Evolutionary conservation across 257 asterid genomes (phyloP).

Genomic region (Nicotiana tomentosiformis): DNA sequence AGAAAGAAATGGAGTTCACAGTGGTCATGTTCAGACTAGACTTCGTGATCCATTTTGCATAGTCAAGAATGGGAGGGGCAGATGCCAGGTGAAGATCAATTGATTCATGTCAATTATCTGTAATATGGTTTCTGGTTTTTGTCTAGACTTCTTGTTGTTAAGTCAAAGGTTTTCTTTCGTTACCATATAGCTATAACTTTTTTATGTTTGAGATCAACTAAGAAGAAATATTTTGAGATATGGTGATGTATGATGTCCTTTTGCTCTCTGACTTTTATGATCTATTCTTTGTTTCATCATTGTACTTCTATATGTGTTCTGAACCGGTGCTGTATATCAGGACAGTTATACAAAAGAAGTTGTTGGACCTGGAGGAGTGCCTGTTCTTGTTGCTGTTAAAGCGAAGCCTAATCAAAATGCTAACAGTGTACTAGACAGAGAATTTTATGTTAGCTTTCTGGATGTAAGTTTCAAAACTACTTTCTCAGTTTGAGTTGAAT

Average conservation of each 20-base stretch:
- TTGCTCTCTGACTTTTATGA: no score
- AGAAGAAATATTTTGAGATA: no score
- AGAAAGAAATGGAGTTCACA: conserved; percentile 54
- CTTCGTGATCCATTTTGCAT: conserved; percentile 71
- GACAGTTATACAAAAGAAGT: conserved; percentile 68
- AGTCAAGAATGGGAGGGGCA: conserved; percentile 52
- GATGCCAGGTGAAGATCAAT: conserved; percentile 54
- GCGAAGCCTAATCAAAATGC: conserved; percentile 58
- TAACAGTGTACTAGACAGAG: conserved; percentile 41
- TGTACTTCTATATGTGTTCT: background rate
- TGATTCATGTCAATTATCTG: background rate
- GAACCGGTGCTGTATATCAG: conserved; percentile 25
- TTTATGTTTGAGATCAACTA: no score
- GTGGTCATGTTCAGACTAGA: conserved; percentile 78
- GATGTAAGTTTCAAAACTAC: conserved; percentile 39
- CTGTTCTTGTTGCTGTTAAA: conserved; percentile 69
- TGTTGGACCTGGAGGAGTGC: conserved; percentile 43
- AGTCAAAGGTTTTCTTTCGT: no score
- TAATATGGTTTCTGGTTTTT: background rate
- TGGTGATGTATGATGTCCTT: no score
- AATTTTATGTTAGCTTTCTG: conserved; percentile 53
- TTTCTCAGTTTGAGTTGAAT: background rate
- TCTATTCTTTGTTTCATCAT: background rate
- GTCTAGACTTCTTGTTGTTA: no score
- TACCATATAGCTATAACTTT: no score